Evolutionary conservation across 2,329 filamentous ascomycete genomes (phyloP), one percentile per base, ranked within the genome.

Genomic region (Calonectria pseudoturangicola): DNA sequence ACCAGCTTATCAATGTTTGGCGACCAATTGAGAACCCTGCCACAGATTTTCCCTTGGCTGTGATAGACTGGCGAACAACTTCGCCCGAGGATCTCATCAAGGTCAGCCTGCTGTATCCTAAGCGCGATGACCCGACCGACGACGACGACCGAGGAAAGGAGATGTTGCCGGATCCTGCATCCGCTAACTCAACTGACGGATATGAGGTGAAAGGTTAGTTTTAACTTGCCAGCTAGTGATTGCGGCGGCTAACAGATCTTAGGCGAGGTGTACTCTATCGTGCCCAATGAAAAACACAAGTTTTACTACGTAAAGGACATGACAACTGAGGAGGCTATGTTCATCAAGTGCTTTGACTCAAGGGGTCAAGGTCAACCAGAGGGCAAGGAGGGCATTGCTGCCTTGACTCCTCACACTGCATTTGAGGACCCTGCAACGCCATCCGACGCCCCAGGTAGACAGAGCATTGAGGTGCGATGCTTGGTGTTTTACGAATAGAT

Each of bases 1-100:
- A 87, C 67, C 89, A 90, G 77, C 88, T 90, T 75, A 89, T 90
- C 82, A 90, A 90, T 74, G 86, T 87, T 6, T 83, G 81, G 81
- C 73, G 81, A 3, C 82, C 82, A 0, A 84, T 84, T 43, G 73
- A 74, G 1, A 75, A 80, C 33, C 73, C 79, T 0, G 79, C 79
- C 8, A 51, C 70, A 0, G 79, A 80, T 36, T 79, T 75, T 0
- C 79, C 79, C 3, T 74, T 80, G 0, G 79, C 76, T 2, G 78
- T 80, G 0, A 69, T 80, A 2, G 79, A 80, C 63, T 80, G 76
- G 48, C 65, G 78, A 25, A 77, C 76, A 2, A 79, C 78, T 0
- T 73, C 65, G 3, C 79, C 78, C 0, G 72, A 80, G 41, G 79
- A 80, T 7, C 51, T 80, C 30, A 70, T 80, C 54, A 74, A 71